Evolutionary conservation across 495 filamentous ascomycete species (phyloP), one percentile per base, ranked within the genome.

Genomic region (Amniculicola lignicola): DNA sequence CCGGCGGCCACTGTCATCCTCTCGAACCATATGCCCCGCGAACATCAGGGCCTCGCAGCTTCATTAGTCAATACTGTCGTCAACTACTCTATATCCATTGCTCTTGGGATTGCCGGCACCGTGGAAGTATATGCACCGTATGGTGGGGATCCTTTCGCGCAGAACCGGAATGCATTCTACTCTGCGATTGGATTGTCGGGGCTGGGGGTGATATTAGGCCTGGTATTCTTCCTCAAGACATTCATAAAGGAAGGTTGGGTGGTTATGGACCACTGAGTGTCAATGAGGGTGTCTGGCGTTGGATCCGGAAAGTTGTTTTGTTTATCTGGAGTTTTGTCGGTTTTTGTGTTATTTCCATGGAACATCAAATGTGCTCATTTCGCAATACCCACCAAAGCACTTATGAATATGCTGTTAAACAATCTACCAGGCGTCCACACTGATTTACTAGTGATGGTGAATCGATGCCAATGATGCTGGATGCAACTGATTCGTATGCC

Each of bases 51-150:
- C 14, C 47, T 69, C 3, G 67, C 67, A 2, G 62, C 56, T 4
- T 56, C 51, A 4, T 51, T 67, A 7, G 57, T 67, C 28, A 63
- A 61, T 37, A 67, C 65, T 2, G 56, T 69, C 21, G 56, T 67
- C 28, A 67, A 69, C 38, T 67, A 67, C 24, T 67, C 62, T 4
- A 67, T 69, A 11, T 69, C 65, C n/a, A 59, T 69, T 14, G 51
- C 64, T 1, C 54, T 69, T 14, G 67, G 65, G 18, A 60, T 67
- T 31, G 62, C 64, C 0, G 65, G 62, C 0, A 67, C 62, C 3
- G 61, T 69, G 12, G 67, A 69, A 25, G 50, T 57, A 12, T 54
- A 57, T 44, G 61, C 55, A 25, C 51, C 62, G 23, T 2, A 50
- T 12, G 18, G 9, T 18, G 51, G 16, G 7, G 43, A 48, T 18